Conservation (phyloP, 495 filamentous ascomycete genomes). For the Podospora bellae-mahoneyi region DNA sequence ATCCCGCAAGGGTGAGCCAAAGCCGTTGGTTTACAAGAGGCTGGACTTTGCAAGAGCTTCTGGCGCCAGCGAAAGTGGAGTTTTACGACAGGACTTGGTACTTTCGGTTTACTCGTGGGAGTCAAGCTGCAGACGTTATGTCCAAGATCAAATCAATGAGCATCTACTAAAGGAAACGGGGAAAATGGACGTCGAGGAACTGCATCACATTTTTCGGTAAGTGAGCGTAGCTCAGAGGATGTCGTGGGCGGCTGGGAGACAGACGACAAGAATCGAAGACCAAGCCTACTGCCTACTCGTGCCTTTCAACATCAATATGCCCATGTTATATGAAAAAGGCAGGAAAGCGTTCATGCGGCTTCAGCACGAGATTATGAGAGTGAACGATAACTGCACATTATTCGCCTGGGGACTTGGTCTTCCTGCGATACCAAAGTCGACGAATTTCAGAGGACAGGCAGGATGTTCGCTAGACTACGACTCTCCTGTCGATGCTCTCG, state of each 20-base stretch:
- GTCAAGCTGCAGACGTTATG: too few species aligned
- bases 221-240: constrained; percentile 4
- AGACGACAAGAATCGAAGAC: constrained; percentile 19
- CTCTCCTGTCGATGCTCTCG: too few species aligned
- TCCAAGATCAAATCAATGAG: too few species aligned
- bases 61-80: background rate
- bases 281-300: constrained; percentile 20
- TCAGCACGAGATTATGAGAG: constrained; percentile 25
- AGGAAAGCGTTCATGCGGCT: constrained; percentile 21
- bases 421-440: too few species aligned
- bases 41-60: background rate
- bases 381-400: background rate
- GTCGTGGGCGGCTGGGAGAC: constrained; percentile 16
- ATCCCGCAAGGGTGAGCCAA: too few species aligned
- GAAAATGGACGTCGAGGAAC: too few species aligned
- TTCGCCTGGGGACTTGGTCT: background rate
- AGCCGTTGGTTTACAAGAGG: background rate
- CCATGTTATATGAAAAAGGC: constrained; percentile 22
- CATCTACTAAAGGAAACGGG: too few species aligned
- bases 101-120: too few species aligned
- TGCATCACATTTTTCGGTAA: background rate
- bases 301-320: constrained; percentile 24
- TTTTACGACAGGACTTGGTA: background rate
- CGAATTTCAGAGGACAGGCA: too few species aligned
- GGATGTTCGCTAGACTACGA: too few species aligned